phyloP scores from a whole-genome alignment of 192 early-diverging fungal species.

The Cetraspora pellucida region DNA sequence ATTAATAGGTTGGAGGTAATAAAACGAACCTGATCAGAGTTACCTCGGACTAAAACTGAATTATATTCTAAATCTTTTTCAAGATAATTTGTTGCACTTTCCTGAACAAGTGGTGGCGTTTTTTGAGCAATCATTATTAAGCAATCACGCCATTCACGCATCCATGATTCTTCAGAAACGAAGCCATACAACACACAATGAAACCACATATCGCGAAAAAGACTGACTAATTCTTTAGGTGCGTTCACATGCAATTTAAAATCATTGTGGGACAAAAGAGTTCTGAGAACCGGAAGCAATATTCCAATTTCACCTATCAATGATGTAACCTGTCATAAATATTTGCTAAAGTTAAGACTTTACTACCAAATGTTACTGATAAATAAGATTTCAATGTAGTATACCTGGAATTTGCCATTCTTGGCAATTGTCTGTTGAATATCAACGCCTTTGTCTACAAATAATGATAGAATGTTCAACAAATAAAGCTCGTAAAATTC shows the following conservation, averaged over 20 bases:
- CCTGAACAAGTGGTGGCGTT: constrained; percentile 81
- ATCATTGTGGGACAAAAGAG: constrained; percentile 59
- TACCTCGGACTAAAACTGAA: constrained; percentile 72
- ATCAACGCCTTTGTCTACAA: constrained; percentile 63
- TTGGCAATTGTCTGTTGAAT: constrained; percentile 53
- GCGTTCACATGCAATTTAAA: constrained; percentile 61
- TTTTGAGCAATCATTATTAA: constrained; percentile 77
- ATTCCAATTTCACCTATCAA: constrained; percentile 56
- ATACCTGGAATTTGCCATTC: constrained; percentile 47
- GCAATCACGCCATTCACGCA: constrained; percentile 71
- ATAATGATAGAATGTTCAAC: constrained; percentile 53
- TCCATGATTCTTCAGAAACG: constrained; percentile 71
- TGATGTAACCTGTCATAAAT: constrained; percentile 40
- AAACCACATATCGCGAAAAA: constrained; percentile 93
- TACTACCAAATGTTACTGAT: background rate
- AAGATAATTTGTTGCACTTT: constrained; percentile 70
- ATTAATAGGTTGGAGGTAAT: background rate
- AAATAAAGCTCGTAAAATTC: constrained; percentile 61
- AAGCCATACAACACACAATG: constrained; percentile 80
- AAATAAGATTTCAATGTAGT: background rate
- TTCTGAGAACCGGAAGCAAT: constrained; percentile 62
- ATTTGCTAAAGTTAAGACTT: background rate
- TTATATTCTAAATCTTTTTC: constrained; percentile 87
- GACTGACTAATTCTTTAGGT: constrained; percentile 61
- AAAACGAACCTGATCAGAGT: constrained; percentile 47